Base-by-base conservation (phyloP, 108 stramenopile species). In the Chaetoceros muelleri region DNA sequence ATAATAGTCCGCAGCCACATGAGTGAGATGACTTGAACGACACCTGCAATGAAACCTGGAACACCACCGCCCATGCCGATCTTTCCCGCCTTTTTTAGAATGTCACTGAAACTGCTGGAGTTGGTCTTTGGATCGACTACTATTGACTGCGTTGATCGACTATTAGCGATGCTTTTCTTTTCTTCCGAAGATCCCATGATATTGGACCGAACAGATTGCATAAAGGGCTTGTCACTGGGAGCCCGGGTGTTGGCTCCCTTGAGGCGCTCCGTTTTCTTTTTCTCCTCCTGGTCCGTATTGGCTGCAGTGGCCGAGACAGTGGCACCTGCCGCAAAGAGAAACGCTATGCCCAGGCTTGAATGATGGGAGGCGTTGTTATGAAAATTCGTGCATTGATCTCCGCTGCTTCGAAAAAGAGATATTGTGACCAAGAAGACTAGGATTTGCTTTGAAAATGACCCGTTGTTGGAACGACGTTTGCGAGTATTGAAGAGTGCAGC, bases 1-100 rank as follows among this genome's bases (percentile, higher is more conserved):
- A 92, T 89, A 28, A 93, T 73, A 18, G 97, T 98, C 5, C 97
- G 75, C 51, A 87, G 54, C 82, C 91, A 88, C 87, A 89, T 93
- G 50, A 89, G 53, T 1, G 78, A 53, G 1, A 86, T n/a, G 0
- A 95, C 94, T 66, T 97, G 95, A 0, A 95, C 55, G 5, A 78
- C 72, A 10, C 93, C 95, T 2, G 96, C 96, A 22, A 85, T 63
- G 2, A 86, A 87, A 8, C 96, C 96, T 2, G 93, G 84, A 2
- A 93, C 21, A 2, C 95, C 95, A 5, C 95, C 95, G 8, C 87
- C 90, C 20, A 90, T 30, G 2, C 80, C 95, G 28, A 65, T 75
- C 16, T 61, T 71, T 1, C 71, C 58, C 34, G 86, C 85, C 50
- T 75, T 85, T 25, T 29, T 30, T 18, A 81, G 40, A 53, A 81